These are phyloP conservation scores for Plasmodium sp. DNA, from an alignment of 169 alveolate species.

Conservation along the genomic window DNA sequence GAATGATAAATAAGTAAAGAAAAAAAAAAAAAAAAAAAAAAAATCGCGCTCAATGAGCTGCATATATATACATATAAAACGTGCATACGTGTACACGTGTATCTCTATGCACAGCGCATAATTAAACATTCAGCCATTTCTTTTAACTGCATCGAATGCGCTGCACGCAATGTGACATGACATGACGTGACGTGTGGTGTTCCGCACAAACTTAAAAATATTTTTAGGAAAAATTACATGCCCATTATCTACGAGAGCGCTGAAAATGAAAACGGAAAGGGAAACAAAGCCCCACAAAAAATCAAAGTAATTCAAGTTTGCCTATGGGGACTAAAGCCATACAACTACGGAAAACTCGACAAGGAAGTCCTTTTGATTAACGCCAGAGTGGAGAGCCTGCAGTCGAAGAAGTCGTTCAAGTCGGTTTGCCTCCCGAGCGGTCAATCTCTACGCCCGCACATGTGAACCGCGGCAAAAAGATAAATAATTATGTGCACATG, in stretches of 20 bases:
- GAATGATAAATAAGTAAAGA: conserved; percentile 38
- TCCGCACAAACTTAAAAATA: background rate
- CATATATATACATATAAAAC: background rate
- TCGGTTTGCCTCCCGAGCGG: background rate
- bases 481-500: background rate
- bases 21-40: background rate
- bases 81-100: background rate
- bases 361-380: conserved; percentile 39
- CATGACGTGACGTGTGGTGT: background rate
- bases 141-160: background rate
- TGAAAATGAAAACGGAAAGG: conserved; percentile 28
- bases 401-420: conserved; percentile 41
- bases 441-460: background rate
- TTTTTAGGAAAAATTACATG: conserved; percentile 44
- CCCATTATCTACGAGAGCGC: conserved; percentile 23
- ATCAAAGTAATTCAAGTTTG: conserved; percentile 7
- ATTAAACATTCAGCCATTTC: background rate
- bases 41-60: background rate
- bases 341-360: conserved; percentile 9
- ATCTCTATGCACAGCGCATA: background rate
- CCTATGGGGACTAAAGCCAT: conserved; percentile 46
- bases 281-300: background rate
- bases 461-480: background rate
- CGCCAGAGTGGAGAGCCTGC: conserved; percentile 30
- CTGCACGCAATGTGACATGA: background rate